Evolutionary conservation across 2,329 filamentous ascomycete species (phyloP), one percentile per base, ranked within the genome.

Genomic region (Sarocladium strictum): DNA sequence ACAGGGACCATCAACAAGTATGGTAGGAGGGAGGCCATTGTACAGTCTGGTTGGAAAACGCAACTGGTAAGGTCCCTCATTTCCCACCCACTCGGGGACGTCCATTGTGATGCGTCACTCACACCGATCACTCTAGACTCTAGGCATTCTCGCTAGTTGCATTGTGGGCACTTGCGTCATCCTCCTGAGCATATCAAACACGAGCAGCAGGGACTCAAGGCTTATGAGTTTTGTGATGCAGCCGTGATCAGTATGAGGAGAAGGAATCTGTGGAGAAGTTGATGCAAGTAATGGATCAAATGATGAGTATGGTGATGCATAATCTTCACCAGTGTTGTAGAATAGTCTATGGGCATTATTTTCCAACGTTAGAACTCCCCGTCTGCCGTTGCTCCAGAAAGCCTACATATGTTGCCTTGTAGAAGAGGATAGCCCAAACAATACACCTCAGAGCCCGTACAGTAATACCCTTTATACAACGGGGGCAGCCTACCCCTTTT

Each of bases 21-120:
- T 68, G 87, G 87, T 62, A 78, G 81, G 37, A 83, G 85, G 60
- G 79, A 80, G 24, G 94, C 94, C 0, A 79, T 97, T 59, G 94
- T 99, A 37, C 94, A 99, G 73, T 88, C 85, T 27, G 94, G 94
- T 1, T 94, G 89, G 87, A 93, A 90, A 71, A 97, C 94, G 35
- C 92, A 97, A 67, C 69, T 86, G 40, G 88, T 96, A 64, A 59
- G 76, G n/a, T n/a, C n/a, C n/a, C n/a, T 67, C 15, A 3, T 17
- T n/a, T 33, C 32, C 32, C 26, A 2, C 33, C 24, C 15, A 27
- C 3, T 14, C 19, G n/a, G 26, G 9, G 3, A 14, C 15, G 10
- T n/a, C 9, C 19, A 14, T 7, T 45, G 15, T 26, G 26, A 14
- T 21, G 12, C n/a, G 49, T 55, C 15, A 54, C 51, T 45, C 10